Evolutionary conservation across 371 early-diverging fungal species (phyloP).

Genomic region (Mortierella sp.): DNA sequence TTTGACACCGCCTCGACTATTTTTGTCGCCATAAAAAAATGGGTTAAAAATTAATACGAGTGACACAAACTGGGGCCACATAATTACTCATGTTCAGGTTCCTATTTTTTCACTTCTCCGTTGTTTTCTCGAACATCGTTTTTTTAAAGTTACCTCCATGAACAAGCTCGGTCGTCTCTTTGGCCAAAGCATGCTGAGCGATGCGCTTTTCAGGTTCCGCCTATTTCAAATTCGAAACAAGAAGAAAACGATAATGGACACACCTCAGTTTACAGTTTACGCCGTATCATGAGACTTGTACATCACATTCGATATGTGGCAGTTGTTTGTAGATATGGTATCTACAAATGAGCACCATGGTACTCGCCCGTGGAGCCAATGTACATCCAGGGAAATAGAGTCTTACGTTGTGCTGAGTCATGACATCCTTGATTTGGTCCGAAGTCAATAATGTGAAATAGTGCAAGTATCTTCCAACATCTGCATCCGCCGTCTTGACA

Average conservation of each 20-base stretch:
- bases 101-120: neutral
- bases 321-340: no score
- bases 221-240: slow-evolving; percentile 28
- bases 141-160: slow-evolving; percentile 77
- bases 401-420: slow-evolving; percentile 75
- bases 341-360: no score
- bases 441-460: slow-evolving; percentile 86
- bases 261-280: neutral
- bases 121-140: neutral
- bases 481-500: slow-evolving; percentile 84
- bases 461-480: slow-evolving; percentile 79
- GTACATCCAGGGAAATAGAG: no score
- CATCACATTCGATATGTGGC: neutral
- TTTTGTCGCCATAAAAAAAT: neutral
- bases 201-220: slow-evolving; percentile 73
- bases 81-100: neutral
- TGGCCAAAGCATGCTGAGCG: slow-evolving; percentile 84
- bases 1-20: slow-evolving; percentile 68
- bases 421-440: slow-evolving; percentile 69
- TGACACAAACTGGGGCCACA: neutral
- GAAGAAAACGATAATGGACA: no score
- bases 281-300: neutral
- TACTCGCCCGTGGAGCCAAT: no score
- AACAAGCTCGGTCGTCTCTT: slow-evolving; percentile 89
- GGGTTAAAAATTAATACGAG: slow-evolving; percentile 1